Conservation (phyloP, 768 basidiomycete genomes). For the Cyclocybe aegerita region DNA sequence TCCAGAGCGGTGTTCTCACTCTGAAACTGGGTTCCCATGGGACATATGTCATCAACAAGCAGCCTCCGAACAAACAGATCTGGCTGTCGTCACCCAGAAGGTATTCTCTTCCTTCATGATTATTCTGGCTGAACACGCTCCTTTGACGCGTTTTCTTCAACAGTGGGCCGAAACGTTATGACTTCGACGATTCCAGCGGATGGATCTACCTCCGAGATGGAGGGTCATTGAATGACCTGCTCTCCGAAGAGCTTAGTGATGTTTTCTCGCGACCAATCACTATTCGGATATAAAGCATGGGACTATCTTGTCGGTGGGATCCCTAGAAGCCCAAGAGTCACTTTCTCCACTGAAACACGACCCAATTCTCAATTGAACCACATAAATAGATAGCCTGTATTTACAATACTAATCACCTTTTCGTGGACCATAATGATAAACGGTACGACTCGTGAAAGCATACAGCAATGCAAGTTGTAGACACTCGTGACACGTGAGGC, state of each 20-base stretch:
- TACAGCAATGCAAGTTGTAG: too few species aligned
- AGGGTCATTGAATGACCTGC: conserved; percentile 53
- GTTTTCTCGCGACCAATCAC: conserved; percentile 30
- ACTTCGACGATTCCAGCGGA: conserved; percentile 57
- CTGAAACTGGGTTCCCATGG: conserved; percentile 72
- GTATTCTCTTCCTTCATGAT: conserved; percentile 36
- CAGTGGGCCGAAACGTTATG: conserved; percentile 93
- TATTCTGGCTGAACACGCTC: not conserved
- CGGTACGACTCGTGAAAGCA: too few species aligned
- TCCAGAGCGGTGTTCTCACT: conserved; percentile 88
- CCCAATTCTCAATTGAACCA: too few species aligned
- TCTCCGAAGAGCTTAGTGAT: conserved; percentile 64
- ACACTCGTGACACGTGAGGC: too few species aligned
- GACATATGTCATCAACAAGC: conserved; percentile 96
- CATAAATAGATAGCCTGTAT: too few species aligned
- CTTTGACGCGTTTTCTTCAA: not conserved
- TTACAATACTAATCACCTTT: too few species aligned
- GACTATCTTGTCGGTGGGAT: too few species aligned
- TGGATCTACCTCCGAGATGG: conserved; percentile 83
- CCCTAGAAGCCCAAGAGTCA: not conserved
- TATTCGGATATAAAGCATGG: conserved; percentile 16
- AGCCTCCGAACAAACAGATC: conserved; percentile 96
- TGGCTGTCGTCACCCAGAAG: conserved; percentile 91
- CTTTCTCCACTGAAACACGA: not conserved
- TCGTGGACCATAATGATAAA: too few species aligned